These are phyloP conservation scores for Aspergillus campestris DNA, from an alignment of 495 filamentous ascomycete species.

Conservation along the genomic window DNA sequence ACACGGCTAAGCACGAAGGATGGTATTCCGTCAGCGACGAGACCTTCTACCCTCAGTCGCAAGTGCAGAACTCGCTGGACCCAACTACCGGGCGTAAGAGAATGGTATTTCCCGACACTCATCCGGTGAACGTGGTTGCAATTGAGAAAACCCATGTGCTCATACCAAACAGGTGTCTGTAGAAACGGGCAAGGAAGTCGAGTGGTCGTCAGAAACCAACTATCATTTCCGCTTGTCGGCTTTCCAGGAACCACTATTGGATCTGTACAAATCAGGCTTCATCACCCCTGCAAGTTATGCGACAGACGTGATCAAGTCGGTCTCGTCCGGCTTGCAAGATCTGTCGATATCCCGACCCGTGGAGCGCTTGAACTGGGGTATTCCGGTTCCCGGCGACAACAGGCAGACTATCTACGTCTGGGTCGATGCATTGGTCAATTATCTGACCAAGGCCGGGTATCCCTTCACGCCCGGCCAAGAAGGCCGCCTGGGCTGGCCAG, in stretches of 20 bases:
- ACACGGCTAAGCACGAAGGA: slow-evolving; percentile 76
- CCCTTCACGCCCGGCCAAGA: slow-evolving; percentile 65
- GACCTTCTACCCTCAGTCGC: slow-evolving; percentile 78
- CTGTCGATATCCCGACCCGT: slow-evolving; percentile 80
- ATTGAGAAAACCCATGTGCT: slow-evolving; percentile 3
- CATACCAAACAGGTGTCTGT: slow-evolving; percentile 46
- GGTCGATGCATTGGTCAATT: slow-evolving; percentile 93
- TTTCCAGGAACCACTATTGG: slow-evolving; percentile 62
- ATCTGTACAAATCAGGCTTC: slow-evolving; percentile 71
- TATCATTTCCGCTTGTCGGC: slow-evolving; percentile 90
- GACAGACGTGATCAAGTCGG: slow-evolving; percentile 57
- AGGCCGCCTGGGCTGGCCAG: slow-evolving; percentile 67
- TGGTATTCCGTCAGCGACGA: slow-evolving; percentile 98
- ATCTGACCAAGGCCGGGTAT: slow-evolving; percentile 80
- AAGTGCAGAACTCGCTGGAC: slow-evolving; percentile 65
- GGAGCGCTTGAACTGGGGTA: slow-evolving; percentile 78
- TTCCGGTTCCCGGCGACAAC: slow-evolving; percentile 75
- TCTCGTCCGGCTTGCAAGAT: slow-evolving; percentile 67
- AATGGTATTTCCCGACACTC: slow-evolving; percentile 41
- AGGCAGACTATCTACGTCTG: slow-evolving; percentile 95
- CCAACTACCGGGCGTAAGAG: slow-evolving; percentile 71
- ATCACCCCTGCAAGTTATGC: slow-evolving; percentile 60
- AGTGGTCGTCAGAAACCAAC: slow-evolving; percentile 90
- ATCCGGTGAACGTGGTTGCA: not conserved
- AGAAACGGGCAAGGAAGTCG: slow-evolving; percentile 86